Evolutionary conservation across 495 filamentous ascomycete species (phyloP).

Genomic region (Pyrenula aspistea): DNA sequence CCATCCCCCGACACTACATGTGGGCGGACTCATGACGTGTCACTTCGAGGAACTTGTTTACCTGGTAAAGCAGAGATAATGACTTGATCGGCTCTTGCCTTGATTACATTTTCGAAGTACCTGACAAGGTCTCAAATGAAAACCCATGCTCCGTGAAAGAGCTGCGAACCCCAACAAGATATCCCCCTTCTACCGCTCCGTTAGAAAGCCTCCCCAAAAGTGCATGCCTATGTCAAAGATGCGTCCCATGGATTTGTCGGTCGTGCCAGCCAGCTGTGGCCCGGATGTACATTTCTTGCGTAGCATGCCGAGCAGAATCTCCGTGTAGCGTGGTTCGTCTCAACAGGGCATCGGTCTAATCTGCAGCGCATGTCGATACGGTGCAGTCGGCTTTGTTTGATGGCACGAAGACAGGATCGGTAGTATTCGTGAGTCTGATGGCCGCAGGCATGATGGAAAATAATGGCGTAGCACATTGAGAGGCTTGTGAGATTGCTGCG

Average conservation of each 20-base stretch:
- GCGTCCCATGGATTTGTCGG: neutral
- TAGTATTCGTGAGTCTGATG: neutral
- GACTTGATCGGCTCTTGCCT: no score
- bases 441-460: neutral
- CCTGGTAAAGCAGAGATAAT: no score
- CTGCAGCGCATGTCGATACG: neutral
- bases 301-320: neutral
- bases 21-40: no score
- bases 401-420: neutral
- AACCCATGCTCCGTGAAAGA: no score
- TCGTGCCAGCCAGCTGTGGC: neutral
- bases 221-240: neutral
- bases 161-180: no score
- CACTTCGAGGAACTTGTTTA: no score
- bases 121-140: no score
- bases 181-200: no score
- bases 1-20: no score
- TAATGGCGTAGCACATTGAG: neutral
- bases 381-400: neutral
- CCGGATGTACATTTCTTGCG: neutral
- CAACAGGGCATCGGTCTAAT: neutral
- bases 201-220: neutral
- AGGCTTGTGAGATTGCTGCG: no score
- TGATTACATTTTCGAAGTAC: no score
- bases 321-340: neutral